phyloP scores from a whole-genome alignment of 257 asterid genomes.

The Solanum bukasovii region DNA sequence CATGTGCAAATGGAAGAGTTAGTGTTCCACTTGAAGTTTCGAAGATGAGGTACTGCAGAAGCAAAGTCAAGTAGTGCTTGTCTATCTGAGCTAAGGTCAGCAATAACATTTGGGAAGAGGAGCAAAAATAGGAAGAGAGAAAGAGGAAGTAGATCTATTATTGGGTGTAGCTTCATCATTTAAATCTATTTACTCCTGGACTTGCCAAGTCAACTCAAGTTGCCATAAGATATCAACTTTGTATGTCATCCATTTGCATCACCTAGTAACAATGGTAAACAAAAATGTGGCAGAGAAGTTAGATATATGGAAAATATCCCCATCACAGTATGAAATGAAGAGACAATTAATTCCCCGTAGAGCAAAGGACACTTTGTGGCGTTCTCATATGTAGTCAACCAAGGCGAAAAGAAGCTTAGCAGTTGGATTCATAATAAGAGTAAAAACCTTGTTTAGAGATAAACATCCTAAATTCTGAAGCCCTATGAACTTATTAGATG shows the following conservation, averaged over 20 bases:
- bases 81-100: constrained; percentile 52
- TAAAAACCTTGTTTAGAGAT: background rate
- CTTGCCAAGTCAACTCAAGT: background rate
- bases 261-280: background rate
- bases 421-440: background rate
- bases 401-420: background rate
- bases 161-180: constrained; percentile 24
- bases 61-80: constrained; percentile 68
- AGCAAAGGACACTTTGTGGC: background rate
- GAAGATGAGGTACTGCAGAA: constrained; percentile 37
- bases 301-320: background rate
- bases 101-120: constrained; percentile 3
- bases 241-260: background rate
- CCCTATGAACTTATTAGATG: background rate
- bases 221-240: background rate
- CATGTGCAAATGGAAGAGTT: constrained; percentile 49
- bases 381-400: background rate
- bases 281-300: background rate
- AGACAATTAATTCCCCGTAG: background rate
- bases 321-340: background rate
- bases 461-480: background rate
- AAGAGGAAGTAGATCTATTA: background rate
- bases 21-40: constrained; percentile 44
- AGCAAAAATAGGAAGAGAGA: constrained; percentile 9
- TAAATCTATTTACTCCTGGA: background rate